Percentiles rank a stretch among this genome's conserved stretches.
phyloP scores from a whole-genome alignment of 1,284 basidiomycete genomes.

The Chalciporus sp. region DNA sequence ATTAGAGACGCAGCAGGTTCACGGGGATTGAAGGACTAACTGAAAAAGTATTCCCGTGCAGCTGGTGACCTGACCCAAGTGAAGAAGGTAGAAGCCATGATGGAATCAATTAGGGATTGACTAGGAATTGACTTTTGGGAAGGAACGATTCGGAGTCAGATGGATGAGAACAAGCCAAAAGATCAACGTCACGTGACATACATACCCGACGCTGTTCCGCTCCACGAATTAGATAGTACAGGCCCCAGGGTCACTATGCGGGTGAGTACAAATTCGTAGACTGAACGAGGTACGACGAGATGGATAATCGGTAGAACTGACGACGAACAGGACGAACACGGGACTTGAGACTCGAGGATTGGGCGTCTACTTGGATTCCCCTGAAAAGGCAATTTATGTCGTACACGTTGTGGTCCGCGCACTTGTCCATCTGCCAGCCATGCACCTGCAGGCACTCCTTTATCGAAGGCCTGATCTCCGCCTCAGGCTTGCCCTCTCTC shows the following conservation, averaged over 20 bases:
- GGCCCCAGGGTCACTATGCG: too few relatives aligned
- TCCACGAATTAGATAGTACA: too few relatives aligned
- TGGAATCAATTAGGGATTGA: constrained; percentile 9
- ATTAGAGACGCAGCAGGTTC: constrained; percentile 12
- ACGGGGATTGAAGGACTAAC: constrained; percentile 49
- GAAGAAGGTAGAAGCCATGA: constrained; percentile 81
- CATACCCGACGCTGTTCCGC: too few relatives aligned
- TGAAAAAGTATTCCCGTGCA: constrained; percentile 91
- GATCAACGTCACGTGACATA: constrained; percentile 18
- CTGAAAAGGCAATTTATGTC: constrained; percentile 24
- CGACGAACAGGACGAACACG: too few relatives aligned
- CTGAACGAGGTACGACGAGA: not conserved
- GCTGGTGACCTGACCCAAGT: constrained; percentile 88
- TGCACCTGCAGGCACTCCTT: constrained; percentile 20
- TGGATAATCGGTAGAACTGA: too few relatives aligned
- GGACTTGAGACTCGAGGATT: not conserved
- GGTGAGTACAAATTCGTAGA: not conserved
- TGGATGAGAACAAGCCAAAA: not conserved
- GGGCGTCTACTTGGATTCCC: constrained; percentile 6
- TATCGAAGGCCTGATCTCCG: constrained; percentile 12
- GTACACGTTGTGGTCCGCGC: constrained; percentile 25
- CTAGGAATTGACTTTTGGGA: not conserved
- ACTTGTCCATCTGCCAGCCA: constrained; percentile 20
- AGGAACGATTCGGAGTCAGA: too few relatives aligned
- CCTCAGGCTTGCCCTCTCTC: not conserved